Conservation (phyloP, 306 rosid genomes). For the Rubus parviflorus region DNA sequence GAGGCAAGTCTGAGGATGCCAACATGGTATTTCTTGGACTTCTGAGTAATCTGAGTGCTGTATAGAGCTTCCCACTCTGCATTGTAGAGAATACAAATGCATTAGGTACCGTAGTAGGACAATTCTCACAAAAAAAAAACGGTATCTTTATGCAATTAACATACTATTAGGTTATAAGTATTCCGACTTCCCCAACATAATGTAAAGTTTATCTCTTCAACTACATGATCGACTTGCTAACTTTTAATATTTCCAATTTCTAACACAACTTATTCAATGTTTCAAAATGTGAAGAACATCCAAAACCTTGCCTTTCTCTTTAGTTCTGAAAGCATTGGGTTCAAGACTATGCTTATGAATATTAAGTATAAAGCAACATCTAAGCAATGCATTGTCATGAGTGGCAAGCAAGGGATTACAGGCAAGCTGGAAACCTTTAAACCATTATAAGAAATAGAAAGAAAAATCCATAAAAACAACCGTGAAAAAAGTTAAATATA, state of each 20-base stretch:
- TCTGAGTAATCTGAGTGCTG: constrained; percentile 34
- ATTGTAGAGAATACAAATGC: neutral
- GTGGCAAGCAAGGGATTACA: neutral
- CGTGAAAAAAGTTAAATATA: neutral
- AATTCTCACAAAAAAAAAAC: neutral
- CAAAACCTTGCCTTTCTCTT: neutral
- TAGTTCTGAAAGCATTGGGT: neutral
- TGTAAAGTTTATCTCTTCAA: neutral
- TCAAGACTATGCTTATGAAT: neutral
- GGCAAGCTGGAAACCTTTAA: constrained; percentile 6
- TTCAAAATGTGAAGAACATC: neutral
- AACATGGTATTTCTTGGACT: constrained; percentile 32
- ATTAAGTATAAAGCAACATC: neutral
- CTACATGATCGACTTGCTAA: neutral
- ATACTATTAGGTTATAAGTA: neutral
- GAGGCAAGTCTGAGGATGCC: constrained; percentile 31
- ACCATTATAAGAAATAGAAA: neutral
- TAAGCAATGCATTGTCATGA: neutral
- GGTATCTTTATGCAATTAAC: neutral
- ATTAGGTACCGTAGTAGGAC: neutral
- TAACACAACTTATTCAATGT: neutral
- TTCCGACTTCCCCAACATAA: neutral
- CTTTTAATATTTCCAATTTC: neutral
- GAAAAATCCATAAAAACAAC: neutral
- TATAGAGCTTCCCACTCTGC: constrained; percentile 40